These are phyloP conservation scores for Asterionellopsis glacialis DNA, from an alignment of 108 stramenopile species.

Conservation along the genomic window DNA sequence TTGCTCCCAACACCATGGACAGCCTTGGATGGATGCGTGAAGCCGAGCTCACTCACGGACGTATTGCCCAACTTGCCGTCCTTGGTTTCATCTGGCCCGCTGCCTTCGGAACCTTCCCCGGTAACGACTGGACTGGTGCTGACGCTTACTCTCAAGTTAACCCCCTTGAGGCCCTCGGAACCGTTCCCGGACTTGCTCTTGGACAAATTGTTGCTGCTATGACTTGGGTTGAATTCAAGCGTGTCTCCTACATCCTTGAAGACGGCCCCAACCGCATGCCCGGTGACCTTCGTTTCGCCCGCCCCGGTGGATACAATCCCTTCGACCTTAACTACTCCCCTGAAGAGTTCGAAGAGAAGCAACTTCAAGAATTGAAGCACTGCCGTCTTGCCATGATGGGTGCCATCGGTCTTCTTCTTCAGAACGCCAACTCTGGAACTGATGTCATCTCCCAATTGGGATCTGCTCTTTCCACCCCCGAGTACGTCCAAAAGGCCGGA, in stretches of 20 bases:
- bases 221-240: constrained; percentile 79
- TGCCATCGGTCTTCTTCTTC: constrained; percentile 83
- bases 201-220: constrained; percentile 86
- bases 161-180: constrained; percentile 82
- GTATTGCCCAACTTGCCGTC: constrained; percentile 95
- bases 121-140: constrained; percentile 86
- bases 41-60: constrained; percentile 96
- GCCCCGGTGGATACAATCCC: constrained; percentile 92
- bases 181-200: constrained; percentile 79
- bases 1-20: constrained; percentile 39
- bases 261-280: constrained; percentile 66
- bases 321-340: constrained; percentile 90
- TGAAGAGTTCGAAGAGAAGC: constrained; percentile 94
- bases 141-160: constrained; percentile 91
- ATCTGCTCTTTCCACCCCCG: constrained; percentile 75
- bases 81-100: constrained; percentile 94
- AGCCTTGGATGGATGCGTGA: constrained; percentile 91
- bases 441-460: constrained; percentile 81
- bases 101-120: constrained; percentile 91
- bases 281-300: constrained; percentile 88
- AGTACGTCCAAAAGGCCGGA: constrained; percentile 80
- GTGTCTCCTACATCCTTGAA: constrained; percentile 79
- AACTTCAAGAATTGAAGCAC: constrained; percentile 96
- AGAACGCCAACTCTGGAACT: constrained; percentile 70
- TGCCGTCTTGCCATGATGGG: constrained; percentile 97